Evolutionary conservation across 2,329 filamentous ascomycete species (phyloP).

Genomic region (Xylariaceae sp.): DNA sequence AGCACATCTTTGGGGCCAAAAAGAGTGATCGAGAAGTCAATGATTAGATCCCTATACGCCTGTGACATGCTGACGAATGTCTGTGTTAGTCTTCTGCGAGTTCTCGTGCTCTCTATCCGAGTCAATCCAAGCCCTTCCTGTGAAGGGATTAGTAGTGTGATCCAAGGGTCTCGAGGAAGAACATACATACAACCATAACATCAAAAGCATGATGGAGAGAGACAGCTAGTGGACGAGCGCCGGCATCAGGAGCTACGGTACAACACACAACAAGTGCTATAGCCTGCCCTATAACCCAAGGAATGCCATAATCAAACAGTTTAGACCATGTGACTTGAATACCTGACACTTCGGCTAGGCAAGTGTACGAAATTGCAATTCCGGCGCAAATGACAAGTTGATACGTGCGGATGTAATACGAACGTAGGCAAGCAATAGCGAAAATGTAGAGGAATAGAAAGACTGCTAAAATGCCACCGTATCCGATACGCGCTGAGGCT

Average conservation of each 20-base stretch:
- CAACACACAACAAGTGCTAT: conserved; percentile 54
- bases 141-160: conserved; percentile 21
- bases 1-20: conserved; percentile 54
- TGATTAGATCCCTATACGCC: conserved; percentile 57
- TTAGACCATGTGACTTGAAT: conserved; percentile 51
- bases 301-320: conserved; percentile 55
- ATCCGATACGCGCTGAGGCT: conserved; percentile 47
- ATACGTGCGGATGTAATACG: conserved; percentile 59
- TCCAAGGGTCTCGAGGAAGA: neutral
- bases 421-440: conserved; percentile 54
- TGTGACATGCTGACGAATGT: conserved; percentile 60
- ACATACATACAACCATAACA: conserved; percentile 46
- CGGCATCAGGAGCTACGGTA: conserved; percentile 57
- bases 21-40: conserved; percentile 59
- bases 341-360: conserved; percentile 51
- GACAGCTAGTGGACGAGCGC: conserved; percentile 53
- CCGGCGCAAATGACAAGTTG: conserved; percentile 59
- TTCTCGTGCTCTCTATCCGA: conserved; percentile 36
- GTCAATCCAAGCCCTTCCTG: conserved; percentile 44
- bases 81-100: conserved; percentile 50
- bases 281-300: conserved; percentile 59
- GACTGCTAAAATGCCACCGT: conserved; percentile 57
- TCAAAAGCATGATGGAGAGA: conserved; percentile 50
- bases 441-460: conserved; percentile 58
- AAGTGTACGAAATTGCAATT: conserved; percentile 57